phyloP scores from a whole-genome alignment of 345 rosid genomes.

The Dipteronia sinensis region DNA sequence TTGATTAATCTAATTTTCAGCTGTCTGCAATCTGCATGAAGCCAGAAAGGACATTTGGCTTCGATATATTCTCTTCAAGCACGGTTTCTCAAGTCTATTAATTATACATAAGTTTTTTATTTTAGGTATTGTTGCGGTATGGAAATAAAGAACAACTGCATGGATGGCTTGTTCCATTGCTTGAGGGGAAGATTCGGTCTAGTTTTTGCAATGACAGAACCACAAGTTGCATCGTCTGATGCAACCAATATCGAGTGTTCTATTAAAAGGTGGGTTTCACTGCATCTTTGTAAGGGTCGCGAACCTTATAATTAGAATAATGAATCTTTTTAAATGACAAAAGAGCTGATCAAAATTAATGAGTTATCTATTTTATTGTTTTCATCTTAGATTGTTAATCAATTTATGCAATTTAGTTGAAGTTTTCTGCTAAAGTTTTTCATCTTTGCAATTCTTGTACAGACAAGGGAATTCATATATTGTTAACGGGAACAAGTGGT shows the following conservation, averaged over 20 bases:
- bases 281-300: not conserved
- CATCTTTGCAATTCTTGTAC: conserved; percentile 22
- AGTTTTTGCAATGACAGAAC: conserved; percentile 99
- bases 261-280: conserved; percentile 58
- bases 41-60: not conserved
- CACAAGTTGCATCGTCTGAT: conserved; percentile 98
- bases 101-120: not conserved
- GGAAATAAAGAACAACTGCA: conserved; percentile 83
- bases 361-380: conserved; percentile 3
- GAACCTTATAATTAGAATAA: not conserved
- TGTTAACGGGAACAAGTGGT: conserved; percentile 95
- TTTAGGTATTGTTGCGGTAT: conserved; percentile 83
- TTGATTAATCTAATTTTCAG: not conserved
- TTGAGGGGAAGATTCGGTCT: conserved; percentile 90
- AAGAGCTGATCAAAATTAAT: not conserved
- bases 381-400: not conserved
- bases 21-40: conserved; percentile 3
- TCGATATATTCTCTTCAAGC: not conserved
- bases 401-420: no score
- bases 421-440: not conserved
- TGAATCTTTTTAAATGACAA: not conserved
- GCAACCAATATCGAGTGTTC: conserved; percentile 98
- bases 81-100: not conserved
- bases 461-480: conserved; percentile 84
- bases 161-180: conserved; percentile 92